phyloP scores from a whole-genome alignment of 1,139 yeast genomes.

The Meyerozyma carpophila region DNA sequence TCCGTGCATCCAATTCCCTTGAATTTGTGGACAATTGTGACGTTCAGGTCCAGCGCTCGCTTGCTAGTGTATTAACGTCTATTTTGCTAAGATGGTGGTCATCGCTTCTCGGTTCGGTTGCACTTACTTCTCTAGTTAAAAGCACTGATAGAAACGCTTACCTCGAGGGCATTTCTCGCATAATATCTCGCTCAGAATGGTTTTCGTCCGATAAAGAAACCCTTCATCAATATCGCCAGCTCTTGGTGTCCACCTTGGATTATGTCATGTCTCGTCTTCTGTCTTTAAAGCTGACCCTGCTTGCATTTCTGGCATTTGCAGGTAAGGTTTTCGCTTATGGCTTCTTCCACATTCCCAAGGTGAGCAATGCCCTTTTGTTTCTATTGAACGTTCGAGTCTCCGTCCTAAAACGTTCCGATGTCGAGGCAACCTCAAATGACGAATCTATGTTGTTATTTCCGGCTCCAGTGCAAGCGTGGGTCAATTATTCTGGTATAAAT shows the following conservation, averaged over 20 bases:
- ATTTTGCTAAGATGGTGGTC: constrained; percentile 3
- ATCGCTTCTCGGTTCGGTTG: not conserved
- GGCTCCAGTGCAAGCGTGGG: constrained; percentile 12
- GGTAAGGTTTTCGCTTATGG: constrained; percentile 75
- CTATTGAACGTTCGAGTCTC: constrained; percentile 45
- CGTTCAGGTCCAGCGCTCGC: constrained; percentile 4
- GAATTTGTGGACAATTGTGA: constrained; percentile 5
- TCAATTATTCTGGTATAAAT: constrained; percentile 29
- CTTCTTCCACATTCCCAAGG: constrained; percentile 56
- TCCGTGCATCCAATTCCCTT: constrained; percentile 35
- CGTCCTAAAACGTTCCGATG: not conserved
- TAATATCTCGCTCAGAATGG: constrained; percentile 68
- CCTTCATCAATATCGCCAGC: constrained; percentile 20
- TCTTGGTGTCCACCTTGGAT: constrained; percentile 51
- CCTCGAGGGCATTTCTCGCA: constrained; percentile 66
- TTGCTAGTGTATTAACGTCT: constrained; percentile 1
- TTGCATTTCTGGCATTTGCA: constrained; percentile 65
- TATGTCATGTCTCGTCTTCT: constrained; percentile 48
- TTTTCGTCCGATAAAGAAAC: constrained; percentile 17
- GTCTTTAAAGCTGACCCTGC: constrained; percentile 49
- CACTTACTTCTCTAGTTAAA: constrained; percentile 10
- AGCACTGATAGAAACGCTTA: constrained; percentile 62
- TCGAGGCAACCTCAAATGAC: not conserved
- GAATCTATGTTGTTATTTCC: not conserved
- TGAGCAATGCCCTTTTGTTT: constrained; percentile 58